Percentiles rank a stretch among this genome's conserved stretches.
Evolutionary conservation across 331 rosid genomes (phyloP).

Genomic region (Cydonia oblonga): DNA sequence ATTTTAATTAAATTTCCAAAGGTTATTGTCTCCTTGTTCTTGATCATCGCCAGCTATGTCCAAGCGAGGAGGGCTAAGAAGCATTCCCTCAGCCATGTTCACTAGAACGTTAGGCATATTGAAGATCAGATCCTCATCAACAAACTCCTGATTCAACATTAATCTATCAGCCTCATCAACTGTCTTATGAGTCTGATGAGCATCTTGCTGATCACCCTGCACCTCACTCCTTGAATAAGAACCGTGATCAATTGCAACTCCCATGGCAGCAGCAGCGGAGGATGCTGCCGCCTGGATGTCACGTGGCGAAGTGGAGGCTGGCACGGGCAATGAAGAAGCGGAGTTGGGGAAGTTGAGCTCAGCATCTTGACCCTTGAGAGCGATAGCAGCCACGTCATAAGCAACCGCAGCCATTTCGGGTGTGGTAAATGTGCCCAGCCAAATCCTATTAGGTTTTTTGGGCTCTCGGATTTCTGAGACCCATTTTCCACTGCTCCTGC

Average conservation of each 20-base stretch:
- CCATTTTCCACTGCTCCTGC: slow-evolving; percentile 81
- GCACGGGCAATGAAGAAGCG: slow-evolving; percentile 62
- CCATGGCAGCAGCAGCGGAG: slow-evolving; percentile 49
- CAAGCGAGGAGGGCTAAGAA: slow-evolving; percentile 79
- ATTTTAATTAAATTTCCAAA: slow-evolving; percentile 52
- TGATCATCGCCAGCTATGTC: slow-evolving; percentile 29
- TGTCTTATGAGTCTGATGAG: not conserved
- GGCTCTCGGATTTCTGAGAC: slow-evolving; percentile 93
- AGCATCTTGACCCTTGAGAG: slow-evolving; percentile 62
- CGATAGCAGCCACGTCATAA: slow-evolving; percentile 84
- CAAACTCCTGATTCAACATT: slow-evolving; percentile 19
- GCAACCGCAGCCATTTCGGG: slow-evolving; percentile 97
- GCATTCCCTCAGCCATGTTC: slow-evolving; percentile 92
- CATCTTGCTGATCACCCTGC: not conserved
- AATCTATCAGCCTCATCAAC: slow-evolving; percentile 6
- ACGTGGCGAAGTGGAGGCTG: slow-evolving; percentile 55
- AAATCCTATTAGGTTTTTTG: slow-evolving; percentile 69
- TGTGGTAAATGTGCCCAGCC: slow-evolving; percentile 80
- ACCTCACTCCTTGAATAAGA: not conserved
- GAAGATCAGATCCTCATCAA: slow-evolving; percentile 85
- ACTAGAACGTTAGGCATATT: slow-evolving; percentile 74
- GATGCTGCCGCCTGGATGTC: slow-evolving; percentile 81
- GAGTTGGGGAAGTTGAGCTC: slow-evolving; percentile 83
- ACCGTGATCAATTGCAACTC: slow-evolving; percentile 22
- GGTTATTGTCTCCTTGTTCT: slow-evolving; percentile 32